These are phyloP conservation scores for Candida gorgasii DNA, from an alignment of 805 yeast genomes.

Conservation along the genomic window DNA sequence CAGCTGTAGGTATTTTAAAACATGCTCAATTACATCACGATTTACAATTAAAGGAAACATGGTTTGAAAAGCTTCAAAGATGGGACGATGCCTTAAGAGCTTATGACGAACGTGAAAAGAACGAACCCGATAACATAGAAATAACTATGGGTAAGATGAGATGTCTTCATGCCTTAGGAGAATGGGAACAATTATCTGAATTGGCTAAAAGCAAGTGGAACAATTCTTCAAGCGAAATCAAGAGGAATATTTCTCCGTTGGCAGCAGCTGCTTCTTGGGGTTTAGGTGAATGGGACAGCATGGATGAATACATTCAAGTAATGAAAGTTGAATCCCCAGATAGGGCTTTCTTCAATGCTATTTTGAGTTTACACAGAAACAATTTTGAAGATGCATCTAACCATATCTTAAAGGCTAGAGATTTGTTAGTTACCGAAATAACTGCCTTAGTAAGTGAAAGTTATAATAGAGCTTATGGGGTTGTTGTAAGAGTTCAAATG, in stretches of 20 bases:
- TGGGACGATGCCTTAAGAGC: conserved; percentile 98
- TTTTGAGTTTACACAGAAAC: conserved; percentile 79
- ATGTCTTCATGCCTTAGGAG: conserved; percentile 97
- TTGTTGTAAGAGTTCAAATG: conserved; percentile 96
- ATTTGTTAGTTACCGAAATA: conserved; percentile 85
- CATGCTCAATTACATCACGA: conserved; percentile 92
- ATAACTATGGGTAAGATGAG: conserved; percentile 97
- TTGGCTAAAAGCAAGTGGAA: conserved; percentile 87
- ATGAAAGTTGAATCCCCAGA: conserved; percentile 94
- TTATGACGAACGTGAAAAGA: conserved; percentile 72
- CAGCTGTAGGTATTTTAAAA: conserved; percentile 94
- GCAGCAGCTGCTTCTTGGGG: conserved; percentile 99
- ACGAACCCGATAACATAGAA: conserved; percentile 72
- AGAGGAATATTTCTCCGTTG: conserved; percentile 87
- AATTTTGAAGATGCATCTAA: conserved; percentile 78
- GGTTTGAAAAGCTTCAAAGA: conserved; percentile 95
- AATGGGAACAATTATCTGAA: conserved; percentile 91
- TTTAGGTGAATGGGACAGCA: conserved; percentile 91
- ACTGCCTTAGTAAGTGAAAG: conserved; percentile 95
- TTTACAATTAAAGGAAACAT: conserved; percentile 88
- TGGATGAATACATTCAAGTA: conserved; percentile 86
- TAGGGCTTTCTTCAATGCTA: conserved; percentile 91
- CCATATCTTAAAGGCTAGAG: conserved; percentile 84
- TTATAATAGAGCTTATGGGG: conserved; percentile 94
- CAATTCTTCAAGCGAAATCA: conserved; percentile 66